A percentile compares a stretch with the other conserved stretches of the same genome.
These are phyloP conservation scores for Chernovozyma aurita DNA, from an alignment of 1,139 yeast genomes.

Conservation along the genomic window DNA sequence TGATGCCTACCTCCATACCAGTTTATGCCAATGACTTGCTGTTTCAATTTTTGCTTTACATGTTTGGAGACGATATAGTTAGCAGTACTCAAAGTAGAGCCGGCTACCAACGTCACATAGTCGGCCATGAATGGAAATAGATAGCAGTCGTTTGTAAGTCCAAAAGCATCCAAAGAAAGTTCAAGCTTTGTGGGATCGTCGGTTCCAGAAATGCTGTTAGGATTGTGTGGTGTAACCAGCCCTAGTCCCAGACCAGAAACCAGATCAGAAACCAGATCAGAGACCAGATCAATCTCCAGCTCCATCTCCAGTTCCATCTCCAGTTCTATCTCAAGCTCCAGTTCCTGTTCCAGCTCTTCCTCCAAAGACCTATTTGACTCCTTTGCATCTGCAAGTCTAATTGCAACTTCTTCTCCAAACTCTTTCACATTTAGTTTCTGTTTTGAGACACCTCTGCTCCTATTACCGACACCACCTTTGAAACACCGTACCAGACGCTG, in stretches of 20 bases:
- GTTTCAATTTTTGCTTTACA: slow-evolving; percentile 7
- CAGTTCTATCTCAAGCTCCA: too few species aligned
- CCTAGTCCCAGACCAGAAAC: too few species aligned
- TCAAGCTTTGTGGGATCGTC: not conserved
- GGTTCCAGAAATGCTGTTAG: not conserved
- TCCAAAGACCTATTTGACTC: not conserved
- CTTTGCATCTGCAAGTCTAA: not conserved
- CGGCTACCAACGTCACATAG: slow-evolving; percentile 50
- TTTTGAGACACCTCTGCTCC: too few species aligned
- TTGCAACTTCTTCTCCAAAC: slow-evolving; percentile 3
- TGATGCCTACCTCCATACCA: slow-evolving; percentile 87
- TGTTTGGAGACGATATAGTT: slow-evolving; percentile 18
- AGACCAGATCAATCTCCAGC: too few species aligned
- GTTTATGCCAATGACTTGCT: slow-evolving; percentile 46
- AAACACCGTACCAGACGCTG: not conserved
- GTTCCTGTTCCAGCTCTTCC: not conserved
- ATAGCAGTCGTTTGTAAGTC: slow-evolving; percentile 62
- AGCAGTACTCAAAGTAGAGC: slow-evolving; percentile 55
- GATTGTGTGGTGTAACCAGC: too few species aligned
- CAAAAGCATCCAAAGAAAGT: slow-evolving; percentile 19
- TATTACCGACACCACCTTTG: not conserved
- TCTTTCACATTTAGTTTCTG: not conserved
- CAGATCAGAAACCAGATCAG: slow-evolving; percentile 6
- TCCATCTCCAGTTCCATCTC: too few species aligned
- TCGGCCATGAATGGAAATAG: slow-evolving; percentile 49